Percentiles rank a stretch among this genome's conserved stretches.
phyloP scores from a whole-genome alignment of 139 green algal species.

The Desmodesmus armatus region DNA sequence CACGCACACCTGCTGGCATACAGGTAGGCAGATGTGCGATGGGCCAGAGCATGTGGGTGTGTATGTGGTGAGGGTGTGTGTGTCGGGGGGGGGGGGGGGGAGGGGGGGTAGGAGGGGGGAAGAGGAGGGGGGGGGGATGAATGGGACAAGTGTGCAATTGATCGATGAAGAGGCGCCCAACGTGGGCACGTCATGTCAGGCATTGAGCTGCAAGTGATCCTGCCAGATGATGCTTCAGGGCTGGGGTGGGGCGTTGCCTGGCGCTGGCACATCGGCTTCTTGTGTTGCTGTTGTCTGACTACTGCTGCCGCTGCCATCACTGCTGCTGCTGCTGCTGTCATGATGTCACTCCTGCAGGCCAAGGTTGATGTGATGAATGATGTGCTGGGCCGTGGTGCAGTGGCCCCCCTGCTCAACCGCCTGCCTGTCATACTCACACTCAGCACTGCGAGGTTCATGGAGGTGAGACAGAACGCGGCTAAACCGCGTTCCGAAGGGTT shows the following conservation, averaged over 20 bases:
- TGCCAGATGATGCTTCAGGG: too few species aligned
- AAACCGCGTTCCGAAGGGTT: background rate
- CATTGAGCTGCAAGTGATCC: background rate
- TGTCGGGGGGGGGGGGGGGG: too few species aligned
- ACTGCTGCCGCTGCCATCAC: background rate
- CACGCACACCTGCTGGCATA: conserved; percentile 5
- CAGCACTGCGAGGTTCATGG: background rate
- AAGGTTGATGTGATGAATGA: conserved; percentile 31
- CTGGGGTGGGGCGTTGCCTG: too few species aligned
- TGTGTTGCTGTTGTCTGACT: background rate
- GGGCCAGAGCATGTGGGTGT: too few species aligned
- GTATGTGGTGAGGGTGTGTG: background rate
- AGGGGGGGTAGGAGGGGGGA: too few species aligned
- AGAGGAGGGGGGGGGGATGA: too few species aligned
- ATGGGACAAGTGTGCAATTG: too few species aligned
- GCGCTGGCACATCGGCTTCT: background rate
- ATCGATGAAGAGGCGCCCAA: too few species aligned
- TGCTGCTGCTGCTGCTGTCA: conserved; percentile 5
- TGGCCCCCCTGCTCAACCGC: conserved; percentile 24
- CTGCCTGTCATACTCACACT: conserved; percentile 37
- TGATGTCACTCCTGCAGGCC: background rate
- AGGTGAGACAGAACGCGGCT: background rate
- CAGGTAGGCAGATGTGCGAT: background rate
- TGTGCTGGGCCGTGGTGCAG: background rate
- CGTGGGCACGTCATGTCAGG: too few species aligned